phyloP scores from a whole-genome alignment of 1,284 basidiomycete species.

The Fomitopsis palustris region DNA sequence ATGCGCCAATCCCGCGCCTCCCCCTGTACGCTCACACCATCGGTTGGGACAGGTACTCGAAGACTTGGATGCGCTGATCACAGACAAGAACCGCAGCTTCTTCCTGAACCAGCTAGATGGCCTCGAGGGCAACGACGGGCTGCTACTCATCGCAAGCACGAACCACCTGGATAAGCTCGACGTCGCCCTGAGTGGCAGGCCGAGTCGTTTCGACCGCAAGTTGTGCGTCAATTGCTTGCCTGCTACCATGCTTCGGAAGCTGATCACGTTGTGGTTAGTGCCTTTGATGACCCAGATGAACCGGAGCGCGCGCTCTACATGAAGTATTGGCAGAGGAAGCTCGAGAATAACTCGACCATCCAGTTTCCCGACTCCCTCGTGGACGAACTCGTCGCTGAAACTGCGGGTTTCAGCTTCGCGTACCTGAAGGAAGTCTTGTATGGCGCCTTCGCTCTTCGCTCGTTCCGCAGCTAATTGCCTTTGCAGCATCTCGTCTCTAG shows the following conservation, averaged over 20 bases:
- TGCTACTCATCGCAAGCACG: slow-evolving; percentile 77
- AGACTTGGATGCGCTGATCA: slow-evolving; percentile 43
- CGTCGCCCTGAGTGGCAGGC: slow-evolving; percentile 72
- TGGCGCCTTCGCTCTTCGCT: slow-evolving; percentile 26
- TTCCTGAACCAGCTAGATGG: slow-evolving; percentile 84
- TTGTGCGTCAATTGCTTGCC: slow-evolving; percentile 47
- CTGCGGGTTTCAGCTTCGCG: slow-evolving; percentile 72
- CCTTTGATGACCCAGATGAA: slow-evolving; percentile 61
- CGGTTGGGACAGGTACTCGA: too few relatives aligned
- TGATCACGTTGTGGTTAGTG: slow-evolving; percentile 29
- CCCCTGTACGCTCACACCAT: too few relatives aligned
- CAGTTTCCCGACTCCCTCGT: slow-evolving; percentile 63
- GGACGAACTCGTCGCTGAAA: slow-evolving; percentile 53
- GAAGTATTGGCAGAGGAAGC: slow-evolving; percentile 76
- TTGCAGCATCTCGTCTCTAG: slow-evolving; percentile 57
- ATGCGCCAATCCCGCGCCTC: too few relatives aligned
- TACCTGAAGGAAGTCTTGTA: slow-evolving; percentile 85
- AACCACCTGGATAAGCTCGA: slow-evolving; percentile 82
- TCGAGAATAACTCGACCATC: slow-evolving; percentile 55
- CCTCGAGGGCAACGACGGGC: slow-evolving; percentile 69
- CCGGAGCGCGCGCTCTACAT: slow-evolving; percentile 64
- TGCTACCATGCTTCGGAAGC: neutral
- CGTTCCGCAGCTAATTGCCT: neutral
- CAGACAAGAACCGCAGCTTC: slow-evolving; percentile 72
- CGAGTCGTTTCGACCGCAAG: slow-evolving; percentile 82